Base-by-base conservation (phyloP, 2,329 filamentous ascomycete species). In the Aureobasidium melanogenum region DNA sequence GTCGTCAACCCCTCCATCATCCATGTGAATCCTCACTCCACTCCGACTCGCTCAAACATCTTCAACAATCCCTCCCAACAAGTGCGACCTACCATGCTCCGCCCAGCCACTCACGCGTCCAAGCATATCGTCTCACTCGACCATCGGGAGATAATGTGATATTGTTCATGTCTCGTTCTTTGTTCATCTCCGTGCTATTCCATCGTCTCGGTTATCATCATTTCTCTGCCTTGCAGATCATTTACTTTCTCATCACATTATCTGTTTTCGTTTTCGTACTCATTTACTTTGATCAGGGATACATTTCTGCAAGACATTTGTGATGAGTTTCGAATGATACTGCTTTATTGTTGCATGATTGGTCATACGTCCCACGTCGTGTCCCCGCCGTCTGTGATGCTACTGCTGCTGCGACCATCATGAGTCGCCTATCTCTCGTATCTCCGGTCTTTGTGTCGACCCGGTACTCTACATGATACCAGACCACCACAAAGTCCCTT, bases 11-110 rank as follows among this genome's bases (percentile, higher is more conserved):
- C 43, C 26, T 30, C 44, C 24, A 28, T 17, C 44, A 47, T 19
- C 39, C 56, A 48, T 50, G 56, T 50, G 43, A 38, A 59, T 28
- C 56, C 17, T 59, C 43, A 59, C 56, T 59, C 56, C 56, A 59
- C 56, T 59, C 56, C 44, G 22, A 50, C 56, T 59, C 56, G 56
- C 19, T 59, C 39, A 39, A 24, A 54, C 36, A 8, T 44, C 39
- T 50, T 48, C 44, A 50, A 59, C 56, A 38, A 19, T 50, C 19
- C 19, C 44, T 41, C 55, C 44, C 56, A 59, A 59, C 56, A 50
- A 59, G 56, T 50, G 44, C 26, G 47, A 59, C 56, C 24, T 39
- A 34, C 56, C 56, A 34, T 24, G 34, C n/a, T n/a, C 52, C 38
- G 52, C 38, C 44, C 52, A 44, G 52, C 52, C 52, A 22, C 39